These are phyloP conservation scores for Alternaria hordeiaustralica DNA, from an alignment of 2,329 filamentous ascomycete genomes.

Conservation along the genomic window DNA sequence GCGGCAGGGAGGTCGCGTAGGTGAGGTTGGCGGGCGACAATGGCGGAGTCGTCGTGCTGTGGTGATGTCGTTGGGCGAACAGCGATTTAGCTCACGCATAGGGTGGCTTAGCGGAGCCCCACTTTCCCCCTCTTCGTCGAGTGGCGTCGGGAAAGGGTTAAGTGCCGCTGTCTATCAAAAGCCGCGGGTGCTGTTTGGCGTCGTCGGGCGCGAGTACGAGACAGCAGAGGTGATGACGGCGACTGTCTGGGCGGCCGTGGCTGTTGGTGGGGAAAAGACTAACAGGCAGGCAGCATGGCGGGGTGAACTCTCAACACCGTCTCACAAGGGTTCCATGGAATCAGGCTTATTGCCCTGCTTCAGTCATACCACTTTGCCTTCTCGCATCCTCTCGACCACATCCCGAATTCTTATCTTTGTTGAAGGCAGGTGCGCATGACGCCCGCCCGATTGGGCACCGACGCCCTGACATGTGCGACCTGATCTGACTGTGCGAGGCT, in stretches of 20 bases:
- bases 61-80: constrained; percentile 34
- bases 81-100: constrained; percentile 34
- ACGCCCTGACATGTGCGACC: constrained; percentile 24
- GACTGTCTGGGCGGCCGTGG: constrained; percentile 4
- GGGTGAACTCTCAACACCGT: constrained; percentile 4
- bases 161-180: constrained; percentile 7
- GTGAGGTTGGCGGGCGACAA: constrained; percentile 19
- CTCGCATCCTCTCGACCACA: neutral
- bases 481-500: constrained; percentile 19
- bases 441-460: constrained; percentile 25
- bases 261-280: constrained; percentile 17
- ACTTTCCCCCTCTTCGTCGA: constrained; percentile 27
- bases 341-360: neutral
- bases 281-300: constrained; percentile 13
- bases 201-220: constrained; percentile 7
- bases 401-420: constrained; percentile 16
- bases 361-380: neutral
- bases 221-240: constrained; percentile 17
- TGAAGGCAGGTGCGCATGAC: constrained; percentile 20
- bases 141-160: constrained; percentile 21
- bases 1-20: constrained; percentile 10
- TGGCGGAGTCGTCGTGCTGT: constrained; percentile 23
- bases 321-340: neutral
- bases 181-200: constrained; percentile 1
- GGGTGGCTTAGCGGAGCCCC: constrained; percentile 33